Evolutionary conservation across 176 grass and related monocot species (phyloP).

Genomic region (Ampelocalamus luodianensis): DNA sequence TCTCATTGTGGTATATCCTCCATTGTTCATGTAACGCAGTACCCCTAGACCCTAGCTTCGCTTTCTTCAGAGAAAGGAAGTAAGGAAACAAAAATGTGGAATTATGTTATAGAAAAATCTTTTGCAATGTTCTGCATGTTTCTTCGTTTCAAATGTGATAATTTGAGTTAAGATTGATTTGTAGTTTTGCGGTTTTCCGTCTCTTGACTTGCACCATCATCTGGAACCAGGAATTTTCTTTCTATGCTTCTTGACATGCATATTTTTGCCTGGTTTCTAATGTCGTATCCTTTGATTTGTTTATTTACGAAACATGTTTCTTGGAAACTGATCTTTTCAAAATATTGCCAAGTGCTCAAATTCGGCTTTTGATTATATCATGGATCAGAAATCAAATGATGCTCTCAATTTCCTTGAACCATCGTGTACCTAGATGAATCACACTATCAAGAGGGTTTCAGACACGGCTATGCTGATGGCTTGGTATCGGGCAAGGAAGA

Average conservation of each 20-base stretch:
- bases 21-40: neutral
- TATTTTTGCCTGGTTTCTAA: neutral
- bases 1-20: neutral
- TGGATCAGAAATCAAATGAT: too few species aligned
- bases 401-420: too few species aligned
- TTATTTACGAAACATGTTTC: too few species aligned
- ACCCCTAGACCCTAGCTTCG: neutral
- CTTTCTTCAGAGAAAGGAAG: neutral
- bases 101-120: too few species aligned
- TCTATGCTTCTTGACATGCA: neutral
- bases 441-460: too few species aligned
- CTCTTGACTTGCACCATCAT: too few species aligned
- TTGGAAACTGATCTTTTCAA: too few species aligned
- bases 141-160: neutral
- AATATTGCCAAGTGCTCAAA: too few species aligned
- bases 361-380: too few species aligned
- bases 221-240: neutral
- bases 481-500: constrained; percentile 61
- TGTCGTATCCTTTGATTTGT: neutral
- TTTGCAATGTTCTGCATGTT: neutral
- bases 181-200: neutral
- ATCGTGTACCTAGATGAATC: too few species aligned
- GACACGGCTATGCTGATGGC: constrained; percentile 60
- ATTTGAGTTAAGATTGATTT: neutral
- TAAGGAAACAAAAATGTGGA: neutral